Percentiles rank a stretch among this genome's conserved stretches.
These are phyloP conservation scores for Calycina marina DNA, from an alignment of 2,329 filamentous ascomycete genomes.

Conservation along the genomic window DNA sequence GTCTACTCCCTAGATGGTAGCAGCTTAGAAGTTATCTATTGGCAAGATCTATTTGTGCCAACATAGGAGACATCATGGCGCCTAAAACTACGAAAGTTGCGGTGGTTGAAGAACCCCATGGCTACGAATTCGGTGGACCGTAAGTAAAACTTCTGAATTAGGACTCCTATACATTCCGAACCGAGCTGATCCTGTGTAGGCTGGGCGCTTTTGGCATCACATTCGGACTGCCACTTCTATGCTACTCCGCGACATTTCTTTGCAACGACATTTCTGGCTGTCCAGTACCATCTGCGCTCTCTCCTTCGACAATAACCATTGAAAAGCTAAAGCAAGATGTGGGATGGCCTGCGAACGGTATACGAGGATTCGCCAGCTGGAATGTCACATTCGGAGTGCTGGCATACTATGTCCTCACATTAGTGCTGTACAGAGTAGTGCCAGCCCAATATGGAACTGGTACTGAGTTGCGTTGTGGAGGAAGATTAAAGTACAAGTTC, in stretches of 20 bases:
- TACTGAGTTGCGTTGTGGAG: constrained; percentile 46
- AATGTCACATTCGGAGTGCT: constrained; percentile 55
- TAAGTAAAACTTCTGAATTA: constrained; percentile 12
- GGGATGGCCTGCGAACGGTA: constrained; percentile 63
- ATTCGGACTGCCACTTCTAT: constrained; percentile 63
- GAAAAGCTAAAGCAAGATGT: constrained; percentile 64
- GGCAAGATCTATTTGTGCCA: not conserved
- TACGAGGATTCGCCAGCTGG: constrained; percentile 55
- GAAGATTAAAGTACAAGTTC: constrained; percentile 72
- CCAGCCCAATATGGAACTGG: constrained; percentile 62
- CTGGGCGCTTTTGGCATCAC: constrained; percentile 65
- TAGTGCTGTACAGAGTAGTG: constrained; percentile 61
- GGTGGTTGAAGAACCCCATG: constrained; percentile 16
- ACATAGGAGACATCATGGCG: constrained; percentile 11
- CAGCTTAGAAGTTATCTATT: not conserved
- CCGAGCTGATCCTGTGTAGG: constrained; percentile 29
- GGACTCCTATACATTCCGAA: not conserved
- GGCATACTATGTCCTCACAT: constrained; percentile 64
- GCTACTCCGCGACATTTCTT: constrained; percentile 67
- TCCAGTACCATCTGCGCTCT: constrained; percentile 67
- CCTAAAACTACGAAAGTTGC: constrained; percentile 9
- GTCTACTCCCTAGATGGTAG: too few species aligned
- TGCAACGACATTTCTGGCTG: constrained; percentile 93
- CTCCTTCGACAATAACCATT: constrained; percentile 55
- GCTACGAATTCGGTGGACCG: constrained; percentile 24